Evolutionary conservation across 192 early-diverging fungal genomes (phyloP), one percentile per base, ranked within the genome.

Genomic region (Backusella westeae): DNA sequence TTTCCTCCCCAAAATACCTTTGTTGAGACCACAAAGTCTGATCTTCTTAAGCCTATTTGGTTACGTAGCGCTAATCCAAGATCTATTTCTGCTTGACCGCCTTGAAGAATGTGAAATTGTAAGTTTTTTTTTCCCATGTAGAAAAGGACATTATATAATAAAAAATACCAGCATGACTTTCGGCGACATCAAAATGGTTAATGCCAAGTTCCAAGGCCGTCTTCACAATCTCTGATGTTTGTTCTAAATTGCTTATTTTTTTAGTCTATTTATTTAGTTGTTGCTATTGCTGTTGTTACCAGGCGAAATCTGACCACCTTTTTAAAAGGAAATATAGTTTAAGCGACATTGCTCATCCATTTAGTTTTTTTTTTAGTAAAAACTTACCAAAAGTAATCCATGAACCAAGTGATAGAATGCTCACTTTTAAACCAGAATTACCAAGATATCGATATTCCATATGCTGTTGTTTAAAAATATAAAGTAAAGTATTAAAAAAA

Each of bases 391-490:
- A 92, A 17, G 92, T 94, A 52, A 94, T 85, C 91, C 91, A 90
- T 0, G 90, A 86, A 23, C 94, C 94, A 7, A 95, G 83, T 5
- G 90, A 90, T 4, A 94, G 73, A 52, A 83, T 84, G 15, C 89
- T 92, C 26, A 96, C 92, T 79, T 91, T 93, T 38, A 96, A 89
- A 2, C 94, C 94, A 69, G 89, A 90, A 34, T 85, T 79, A 71
- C 94, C 94, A 44, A 96, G 85, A 76, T 87, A 91, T 38, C 93
- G 88, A 83, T 94, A 96, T 77, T 96, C 89, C 94, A 95, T 39
- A 67, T 74, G 17, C 9, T 26, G 39, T 71, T 46, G 4, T 71
- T 12, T 44, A 44, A 44, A 44, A 35, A 34, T n/a, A 14, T 0
- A 15, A 15, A 70, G 36, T 23, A 9, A 69, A 23, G 6, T 39